These are phyloP conservation scores for Tylopilus sp. DNA, from an alignment of 1,284 basidiomycete genomes.

Conservation along the genomic window DNA sequence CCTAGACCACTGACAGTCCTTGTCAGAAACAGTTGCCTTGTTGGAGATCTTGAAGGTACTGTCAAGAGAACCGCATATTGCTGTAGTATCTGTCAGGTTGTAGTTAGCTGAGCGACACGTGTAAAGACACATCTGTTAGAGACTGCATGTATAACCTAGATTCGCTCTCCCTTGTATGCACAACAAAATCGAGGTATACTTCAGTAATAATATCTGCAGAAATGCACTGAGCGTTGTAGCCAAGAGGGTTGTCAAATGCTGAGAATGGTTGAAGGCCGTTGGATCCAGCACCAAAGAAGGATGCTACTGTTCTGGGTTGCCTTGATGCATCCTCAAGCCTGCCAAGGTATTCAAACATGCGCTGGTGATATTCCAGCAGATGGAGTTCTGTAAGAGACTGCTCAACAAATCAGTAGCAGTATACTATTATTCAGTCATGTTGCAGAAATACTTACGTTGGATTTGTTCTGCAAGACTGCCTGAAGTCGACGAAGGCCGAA, in stretches of 20 bases:
- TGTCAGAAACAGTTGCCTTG: no score
- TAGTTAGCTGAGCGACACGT: no score
- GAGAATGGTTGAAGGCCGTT: no score
- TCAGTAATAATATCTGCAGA: neutral
- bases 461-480: neutral
- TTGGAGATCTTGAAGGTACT: no score
- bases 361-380: neutral
- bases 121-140: neutral
- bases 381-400: neutral
- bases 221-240: neutral
- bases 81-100: neutral
- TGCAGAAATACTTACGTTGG: neutral
- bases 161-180: neutral
- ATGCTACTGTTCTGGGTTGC: neutral
- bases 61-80: slow-evolving; percentile 8
- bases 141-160: slow-evolving; percentile 7
- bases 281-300: neutral
- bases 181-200: neutral
- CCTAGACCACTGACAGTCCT: no score
- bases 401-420: no score
- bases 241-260: no score
- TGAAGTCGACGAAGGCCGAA: neutral
- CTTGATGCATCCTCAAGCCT: no score
- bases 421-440: no score
- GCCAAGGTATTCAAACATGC: neutral